Base-by-base conservation (phyloP, 2,329 filamentous ascomycete species). In the Emergomyces orientalis region DNA sequence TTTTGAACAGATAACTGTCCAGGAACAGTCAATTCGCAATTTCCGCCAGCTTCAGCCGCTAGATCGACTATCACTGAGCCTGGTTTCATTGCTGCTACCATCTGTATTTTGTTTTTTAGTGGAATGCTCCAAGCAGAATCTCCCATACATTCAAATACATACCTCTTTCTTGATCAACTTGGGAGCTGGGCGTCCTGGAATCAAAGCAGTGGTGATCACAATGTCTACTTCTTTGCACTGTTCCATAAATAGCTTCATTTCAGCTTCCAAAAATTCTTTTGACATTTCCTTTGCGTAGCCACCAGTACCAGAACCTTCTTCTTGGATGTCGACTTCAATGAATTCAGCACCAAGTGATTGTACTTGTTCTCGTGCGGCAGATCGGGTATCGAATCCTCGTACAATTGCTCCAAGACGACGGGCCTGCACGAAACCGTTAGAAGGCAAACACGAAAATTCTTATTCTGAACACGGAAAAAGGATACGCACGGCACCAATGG, bases 241-340 rank as follows among this genome's bases (percentile, higher is more conserved):
- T 68, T 94, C 88, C 72, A 89, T 86, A 76, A 96, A 96, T 0
- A 96, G 81, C 74, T 90, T 92, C 90, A 95, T 95, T 74, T 96
- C 90, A 6, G 91, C 91, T 65, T 91, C 90, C 73, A 94, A 91
- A 71, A 96, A 96, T 68, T 93, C 91, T 71, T 93, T 91, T 62
- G 90, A 94, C 91, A 96, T 96, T 71, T 92, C 90, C 71, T 96
- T 96, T 61, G 90, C 90, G 71, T 96, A 96, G 19, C 91, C 91
- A 34, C 91, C 91, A 9, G 88, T 86, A 2, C 90, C 91, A 14
- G 88, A 86, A 1, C 91, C 91, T 64, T 94, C 90, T 75, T 96
- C 91, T 67, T 93, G 74, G 27, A 96, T 81, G 17, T 90, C 88
- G 27, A 96, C 91, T 75, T 96, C 90, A 68, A 96, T 84, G 70